Evolutionary conservation across 495 filamentous ascomycete genomes (phyloP), one percentile per base, ranked within the genome.

Genomic region (Diplogelasinospora grovesii): DNA sequence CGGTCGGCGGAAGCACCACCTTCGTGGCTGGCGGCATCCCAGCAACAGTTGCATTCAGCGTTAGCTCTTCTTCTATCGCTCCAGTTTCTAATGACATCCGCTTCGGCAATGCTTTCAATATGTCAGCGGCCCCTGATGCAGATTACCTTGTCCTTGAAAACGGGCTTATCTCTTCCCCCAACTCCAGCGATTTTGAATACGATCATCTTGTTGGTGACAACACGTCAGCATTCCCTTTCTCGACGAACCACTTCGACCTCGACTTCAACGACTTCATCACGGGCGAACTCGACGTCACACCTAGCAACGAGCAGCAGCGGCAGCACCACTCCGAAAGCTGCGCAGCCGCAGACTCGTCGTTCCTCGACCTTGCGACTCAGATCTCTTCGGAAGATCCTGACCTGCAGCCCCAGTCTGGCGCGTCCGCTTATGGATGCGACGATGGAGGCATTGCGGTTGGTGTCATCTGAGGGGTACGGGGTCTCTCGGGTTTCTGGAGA

Each of bases 321-420:
- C 49, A 50, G 51, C 54, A 55, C 46, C 60, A 69, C 43, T 54
- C 57, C 53, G 35, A 59, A 48, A 46, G 59, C 50, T 55, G 63
- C 59, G 45, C 54, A 40, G 49, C 47, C 52, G 57, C 59, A 48
- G 63, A 60, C 55, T 53, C 63, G 52, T 56, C 57, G 53, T 52
- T 66, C 61, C 54, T 60, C 60, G 43, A 65, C 64, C 59, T 56
- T 70, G 61, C 69, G 66, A 67, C 61, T 70, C 60, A 64, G 54
- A 50, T 60, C 60, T 53, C 69, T 71, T 50, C 60, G 55, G 62
- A 71, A 60, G 71, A 66, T 71, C 56, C 73, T 69, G 68, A 82
- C 82, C 74, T 83, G 86, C 86, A 89, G 83, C 84, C 83, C 82
- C 77, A 77, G 76, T 66, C 77, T 85, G 84, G 86, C 86, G 86